Evolutionary conservation across 139 green algal genomes (phyloP).

Genomic region (Picochlorum sp.): DNA sequence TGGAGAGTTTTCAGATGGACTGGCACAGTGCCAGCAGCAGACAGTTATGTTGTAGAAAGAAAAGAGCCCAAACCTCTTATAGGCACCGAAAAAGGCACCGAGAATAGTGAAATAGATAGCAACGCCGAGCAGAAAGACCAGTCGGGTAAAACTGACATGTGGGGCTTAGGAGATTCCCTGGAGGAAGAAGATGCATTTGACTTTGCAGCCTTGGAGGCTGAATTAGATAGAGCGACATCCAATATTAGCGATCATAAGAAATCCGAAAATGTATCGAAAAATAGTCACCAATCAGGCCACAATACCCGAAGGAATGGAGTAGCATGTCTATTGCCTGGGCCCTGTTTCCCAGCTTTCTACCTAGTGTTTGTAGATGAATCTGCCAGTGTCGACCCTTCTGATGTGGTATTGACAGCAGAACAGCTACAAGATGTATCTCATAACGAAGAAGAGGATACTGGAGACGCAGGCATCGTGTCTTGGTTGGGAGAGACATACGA

Average conservation of each 20-base stretch:
- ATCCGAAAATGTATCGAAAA: background rate
- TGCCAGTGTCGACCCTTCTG: background rate
- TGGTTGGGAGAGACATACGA: conserved; percentile 61
- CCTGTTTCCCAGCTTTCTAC: conserved; percentile 54
- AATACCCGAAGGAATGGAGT: background rate
- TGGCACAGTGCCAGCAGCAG: background rate
- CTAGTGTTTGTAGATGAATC: conserved; percentile 11
- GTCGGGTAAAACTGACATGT: background rate
- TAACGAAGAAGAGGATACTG: background rate
- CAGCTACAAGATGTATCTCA: background rate
- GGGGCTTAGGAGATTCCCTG: background rate
- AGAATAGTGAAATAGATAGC: too few species aligned
- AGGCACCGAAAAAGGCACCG: too few species aligned
- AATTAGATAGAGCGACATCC: conserved; percentile 16
- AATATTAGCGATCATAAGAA: background rate
- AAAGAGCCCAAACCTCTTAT: background rate
- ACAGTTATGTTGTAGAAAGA: background rate
- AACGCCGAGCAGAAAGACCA: too few species aligned
- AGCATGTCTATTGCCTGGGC: too few species aligned
- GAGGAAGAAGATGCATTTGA: conserved; percentile 21
- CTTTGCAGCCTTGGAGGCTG: conserved; percentile 37
- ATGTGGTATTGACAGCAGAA: background rate
- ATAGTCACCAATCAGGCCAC: background rate
- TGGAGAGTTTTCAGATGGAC: conserved; percentile 36
- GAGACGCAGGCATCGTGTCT: background rate